These are phyloP conservation scores for Penicillium odoratum DNA, from an alignment of 495 filamentous ascomycete species.

Conservation along the genomic window DNA sequence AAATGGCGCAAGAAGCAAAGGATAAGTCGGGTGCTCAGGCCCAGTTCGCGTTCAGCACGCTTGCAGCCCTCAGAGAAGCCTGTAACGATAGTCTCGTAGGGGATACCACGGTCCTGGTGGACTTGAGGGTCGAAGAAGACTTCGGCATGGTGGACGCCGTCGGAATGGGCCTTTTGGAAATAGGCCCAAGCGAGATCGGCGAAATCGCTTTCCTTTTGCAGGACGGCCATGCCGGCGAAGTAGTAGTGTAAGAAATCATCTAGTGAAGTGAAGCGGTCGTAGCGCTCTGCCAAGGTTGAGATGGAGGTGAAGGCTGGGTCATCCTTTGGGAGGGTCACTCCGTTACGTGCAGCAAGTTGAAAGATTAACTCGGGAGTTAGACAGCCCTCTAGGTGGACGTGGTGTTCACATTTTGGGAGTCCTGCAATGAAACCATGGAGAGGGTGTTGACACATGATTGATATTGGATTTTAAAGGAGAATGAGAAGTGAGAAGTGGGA, in stretches of 20 bases:
- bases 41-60: constrained; percentile 62
- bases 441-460: constrained; percentile 37
- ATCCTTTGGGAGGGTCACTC: constrained; percentile 49
- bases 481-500: background rate
- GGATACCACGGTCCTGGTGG: constrained; percentile 63
- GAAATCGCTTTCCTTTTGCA: constrained; percentile 62
- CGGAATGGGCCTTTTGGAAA: constrained; percentile 60
- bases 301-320: constrained; percentile 62
- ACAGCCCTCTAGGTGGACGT: constrained; percentile 75
- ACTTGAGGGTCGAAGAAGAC: constrained; percentile 82
- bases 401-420: constrained; percentile 79
- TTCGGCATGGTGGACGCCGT: constrained; percentile 72
- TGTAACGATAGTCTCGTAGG: constrained; percentile 56
- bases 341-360: constrained; percentile 62
- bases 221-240: constrained; percentile 72
- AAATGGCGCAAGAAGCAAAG: constrained; percentile 72
- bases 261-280: constrained; percentile 64
- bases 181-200: constrained; percentile 74
- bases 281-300: constrained; percentile 58
- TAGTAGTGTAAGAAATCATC: constrained; percentile 81
- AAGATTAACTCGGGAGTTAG: constrained; percentile 69
- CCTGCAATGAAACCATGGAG: constrained; percentile 61
- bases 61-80: constrained; percentile 60
- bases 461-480: background rate
- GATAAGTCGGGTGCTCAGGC: constrained; percentile 62